Evolutionary conservation across 257 asterid genomes (phyloP).

Genomic region (Craterostigma plantagineum): DNA sequence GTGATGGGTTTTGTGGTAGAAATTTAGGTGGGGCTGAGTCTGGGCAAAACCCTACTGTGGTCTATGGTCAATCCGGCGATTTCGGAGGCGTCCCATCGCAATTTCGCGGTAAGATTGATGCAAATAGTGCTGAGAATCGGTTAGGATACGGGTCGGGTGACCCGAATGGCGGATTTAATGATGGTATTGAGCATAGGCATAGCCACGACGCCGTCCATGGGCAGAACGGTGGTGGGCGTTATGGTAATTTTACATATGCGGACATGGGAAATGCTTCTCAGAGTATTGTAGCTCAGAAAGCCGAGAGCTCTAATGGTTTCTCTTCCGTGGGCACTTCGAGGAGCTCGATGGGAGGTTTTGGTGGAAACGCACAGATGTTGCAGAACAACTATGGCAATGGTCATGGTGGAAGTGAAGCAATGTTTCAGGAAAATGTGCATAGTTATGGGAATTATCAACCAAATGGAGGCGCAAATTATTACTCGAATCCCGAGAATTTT

Average conservation of each 20-base stretch:
- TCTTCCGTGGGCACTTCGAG: constrained; percentile 3
- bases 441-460: constrained; percentile 13
- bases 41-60: constrained; percentile 17
- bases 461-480: constrained; percentile 7
- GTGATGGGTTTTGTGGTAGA: constrained; percentile 13
- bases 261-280: too few relatives aligned
- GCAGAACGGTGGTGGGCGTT: too few relatives aligned
- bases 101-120: neutral
- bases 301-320: too few relatives aligned
- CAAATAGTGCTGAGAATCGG: constrained; percentile 6
- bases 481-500: constrained; percentile 12
- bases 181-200: too few relatives aligned
- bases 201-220: too few relatives aligned
- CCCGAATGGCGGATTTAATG: too few relatives aligned
- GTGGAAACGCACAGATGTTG: constrained; percentile 10
- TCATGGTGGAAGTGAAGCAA: constrained; percentile 12
- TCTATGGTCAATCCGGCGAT: constrained; percentile 12
- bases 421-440: constrained; percentile 7
- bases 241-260: too few relatives aligned
- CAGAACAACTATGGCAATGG: constrained; percentile 10
- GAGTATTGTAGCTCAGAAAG: too few relatives aligned
- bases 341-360: constrained; percentile 3
- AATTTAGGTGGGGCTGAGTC: constrained; percentile 9
- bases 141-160: neutral
- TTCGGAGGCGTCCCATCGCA: constrained; percentile 6